Percentiles rank a stretch among this genome's conserved stretches.
These are phyloP conservation scores for Chimonanthus salicifolius DNA, from an alignment of 164 flowering plant genomes.

Conservation along the genomic window DNA sequence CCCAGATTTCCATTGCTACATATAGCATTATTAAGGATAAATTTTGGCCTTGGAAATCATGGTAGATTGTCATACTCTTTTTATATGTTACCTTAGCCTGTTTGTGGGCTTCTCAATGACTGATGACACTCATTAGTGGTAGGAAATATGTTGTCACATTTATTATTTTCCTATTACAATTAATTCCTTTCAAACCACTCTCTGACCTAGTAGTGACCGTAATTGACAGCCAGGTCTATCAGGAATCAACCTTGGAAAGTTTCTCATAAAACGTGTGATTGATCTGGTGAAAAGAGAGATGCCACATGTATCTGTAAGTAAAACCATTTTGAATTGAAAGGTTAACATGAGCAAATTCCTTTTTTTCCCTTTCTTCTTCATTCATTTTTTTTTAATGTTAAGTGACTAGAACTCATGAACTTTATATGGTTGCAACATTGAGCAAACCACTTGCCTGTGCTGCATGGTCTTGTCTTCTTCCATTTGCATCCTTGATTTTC, in stretches of 20 bases:
- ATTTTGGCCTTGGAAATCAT: no score
- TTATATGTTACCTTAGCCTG: no score
- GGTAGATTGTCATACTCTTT: no score
- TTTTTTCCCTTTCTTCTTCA: not conserved
- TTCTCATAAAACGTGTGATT: slow-evolving; percentile 87
- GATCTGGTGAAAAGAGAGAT: slow-evolving; percentile 74
- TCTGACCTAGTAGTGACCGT: slow-evolving; percentile 14
- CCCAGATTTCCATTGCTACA: not conserved
- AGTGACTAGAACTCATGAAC: not conserved
- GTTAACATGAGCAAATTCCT: not conserved
- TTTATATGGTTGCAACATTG: no score
- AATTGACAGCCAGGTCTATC: slow-evolving; percentile 80
- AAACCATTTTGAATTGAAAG: not conserved
- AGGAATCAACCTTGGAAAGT: slow-evolving; percentile 92
- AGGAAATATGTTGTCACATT: not conserved
- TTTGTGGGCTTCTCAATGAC: no score
- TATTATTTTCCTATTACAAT: not conserved
- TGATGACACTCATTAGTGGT: not conserved
- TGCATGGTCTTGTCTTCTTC: not conserved
- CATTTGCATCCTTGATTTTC: no score
- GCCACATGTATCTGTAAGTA: slow-evolving; percentile 80
- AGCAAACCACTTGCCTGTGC: not conserved
- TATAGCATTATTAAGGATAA: no score
- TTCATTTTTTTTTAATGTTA: not conserved
- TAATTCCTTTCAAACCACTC: slow-evolving; percentile 3